phyloP scores from a whole-genome alignment of 495 filamentous ascomycete species.

The Neurospora sublineolata region DNA sequence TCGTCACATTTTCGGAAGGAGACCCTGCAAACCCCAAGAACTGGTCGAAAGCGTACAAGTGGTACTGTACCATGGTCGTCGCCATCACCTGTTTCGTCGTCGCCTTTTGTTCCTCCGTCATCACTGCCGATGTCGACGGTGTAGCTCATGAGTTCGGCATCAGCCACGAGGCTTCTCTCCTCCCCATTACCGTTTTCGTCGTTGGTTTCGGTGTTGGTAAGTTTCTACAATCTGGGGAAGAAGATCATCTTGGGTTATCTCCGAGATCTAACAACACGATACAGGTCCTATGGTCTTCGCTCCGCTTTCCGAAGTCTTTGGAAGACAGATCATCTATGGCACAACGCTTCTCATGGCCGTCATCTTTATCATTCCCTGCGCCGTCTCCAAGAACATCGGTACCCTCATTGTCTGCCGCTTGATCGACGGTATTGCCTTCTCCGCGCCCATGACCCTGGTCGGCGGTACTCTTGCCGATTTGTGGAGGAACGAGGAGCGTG shows the following conservation, averaged over 20 bases:
- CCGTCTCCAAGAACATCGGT: slow-evolving; percentile 59
- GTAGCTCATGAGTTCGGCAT: slow-evolving; percentile 50
- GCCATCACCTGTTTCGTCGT: slow-evolving; percentile 54
- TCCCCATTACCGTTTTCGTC: slow-evolving; percentile 64
- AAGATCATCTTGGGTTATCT: background rate
- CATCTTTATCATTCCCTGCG: slow-evolving; percentile 67
- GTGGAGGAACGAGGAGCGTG: slow-evolving; percentile 71
- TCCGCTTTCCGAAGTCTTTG: slow-evolving; percentile 61
- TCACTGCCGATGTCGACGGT: slow-evolving; percentile 56
- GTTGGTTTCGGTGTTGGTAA: slow-evolving; percentile 64
- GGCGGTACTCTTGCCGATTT: slow-evolving; percentile 72
- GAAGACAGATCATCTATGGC: slow-evolving; percentile 55
- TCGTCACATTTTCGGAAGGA: slow-evolving; percentile 58
- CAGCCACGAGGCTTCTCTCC: slow-evolving; percentile 52
- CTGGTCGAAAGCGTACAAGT: slow-evolving; percentile 51
- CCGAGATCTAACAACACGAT: background rate
- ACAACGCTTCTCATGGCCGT: slow-evolving; percentile 54
- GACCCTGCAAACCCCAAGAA: slow-evolving; percentile 62
- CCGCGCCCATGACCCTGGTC: slow-evolving; percentile 72
- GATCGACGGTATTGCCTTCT: slow-evolving; percentile 73
- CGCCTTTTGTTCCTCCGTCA: slow-evolving; percentile 50
- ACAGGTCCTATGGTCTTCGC: slow-evolving; percentile 64
- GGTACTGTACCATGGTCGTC: slow-evolving; percentile 59
- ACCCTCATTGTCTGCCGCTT: slow-evolving; percentile 62
- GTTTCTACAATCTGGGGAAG: background rate